These are phyloP conservation scores for Penicillium crystallinum DNA, from an alignment of 495 filamentous ascomycete genomes.

Conservation along the genomic window DNA sequence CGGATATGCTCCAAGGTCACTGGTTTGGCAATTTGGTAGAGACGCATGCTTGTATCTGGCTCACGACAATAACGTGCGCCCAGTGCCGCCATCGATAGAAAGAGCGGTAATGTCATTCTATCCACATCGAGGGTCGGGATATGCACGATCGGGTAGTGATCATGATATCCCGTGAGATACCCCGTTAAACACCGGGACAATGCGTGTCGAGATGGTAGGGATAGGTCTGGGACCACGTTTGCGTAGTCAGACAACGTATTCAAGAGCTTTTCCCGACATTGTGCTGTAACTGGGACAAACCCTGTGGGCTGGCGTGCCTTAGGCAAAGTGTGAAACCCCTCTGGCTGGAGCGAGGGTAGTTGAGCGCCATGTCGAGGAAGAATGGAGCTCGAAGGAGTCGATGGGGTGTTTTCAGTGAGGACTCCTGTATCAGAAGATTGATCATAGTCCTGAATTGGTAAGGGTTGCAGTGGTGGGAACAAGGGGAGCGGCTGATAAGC, in stretches of 20 bases:
- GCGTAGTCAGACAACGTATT: slow-evolving; percentile 20
- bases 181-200: slow-evolving; percentile 61
- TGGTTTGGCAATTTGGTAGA: slow-evolving; percentile 44
- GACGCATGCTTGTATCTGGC: slow-evolving; percentile 37
- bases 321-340: slow-evolving; percentile 26
- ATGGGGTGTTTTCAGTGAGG: slow-evolving; percentile 11
- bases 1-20: slow-evolving; percentile 38
- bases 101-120: slow-evolving; percentile 50
- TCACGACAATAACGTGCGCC: slow-evolving; percentile 59
- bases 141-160: slow-evolving; percentile 65
- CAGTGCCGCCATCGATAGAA: slow-evolving; percentile 59
- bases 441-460: slow-evolving; percentile 27
- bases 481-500: slow-evolving; percentile 37
- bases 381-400: slow-evolving; percentile 31
- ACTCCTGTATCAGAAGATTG: slow-evolving; percentile 18
- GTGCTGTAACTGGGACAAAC: slow-evolving; percentile 32
- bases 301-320: slow-evolving; percentile 28
- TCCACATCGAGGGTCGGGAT: slow-evolving; percentile 55
- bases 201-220: slow-evolving; percentile 52
- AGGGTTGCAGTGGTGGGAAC: slow-evolving; percentile 32
- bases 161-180: slow-evolving; percentile 62
- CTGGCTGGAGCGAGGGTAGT: slow-evolving; percentile 35
- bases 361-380: slow-evolving; percentile 37
- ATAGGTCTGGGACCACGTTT: slow-evolving; percentile 35
- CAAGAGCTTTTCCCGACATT: slow-evolving; percentile 33